Evolutionary conservation across 2,329 filamentous ascomycete genomes (phyloP).

Genomic region (Ophiostoma himal-ulmi): DNA sequence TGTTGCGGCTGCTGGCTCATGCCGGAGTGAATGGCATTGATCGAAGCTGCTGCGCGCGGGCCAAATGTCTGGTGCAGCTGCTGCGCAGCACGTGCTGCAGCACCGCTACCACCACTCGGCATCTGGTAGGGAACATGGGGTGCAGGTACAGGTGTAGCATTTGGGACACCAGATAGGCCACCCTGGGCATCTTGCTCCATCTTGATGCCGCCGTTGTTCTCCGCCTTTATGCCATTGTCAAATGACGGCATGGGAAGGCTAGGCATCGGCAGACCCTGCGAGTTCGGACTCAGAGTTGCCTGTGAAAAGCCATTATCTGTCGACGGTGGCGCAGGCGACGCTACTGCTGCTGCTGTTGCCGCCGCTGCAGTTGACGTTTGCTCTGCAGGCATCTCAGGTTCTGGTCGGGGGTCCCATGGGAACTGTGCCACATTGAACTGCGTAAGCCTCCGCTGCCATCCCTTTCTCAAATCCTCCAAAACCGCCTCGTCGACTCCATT

Average conservation of each 20-base stretch:
- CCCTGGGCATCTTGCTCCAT: constrained; percentile 22
- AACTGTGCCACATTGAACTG: constrained; percentile 79
- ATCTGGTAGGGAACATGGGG: constrained; percentile 32
- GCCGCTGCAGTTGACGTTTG: constrained; percentile 23
- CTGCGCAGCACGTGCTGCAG: constrained; percentile 50
- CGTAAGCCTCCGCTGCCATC: constrained; percentile 89
- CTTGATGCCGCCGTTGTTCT: constrained; percentile 26
- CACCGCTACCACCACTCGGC: constrained; percentile 33
- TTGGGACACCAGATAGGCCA: constrained; percentile 5
- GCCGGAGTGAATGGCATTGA: constrained; percentile 54
- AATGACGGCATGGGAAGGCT: constrained; percentile 29
- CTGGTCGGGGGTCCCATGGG: constrained; percentile 88
- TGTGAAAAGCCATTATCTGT: constrained; percentile 32
- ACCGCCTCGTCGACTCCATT: constrained; percentile 84
- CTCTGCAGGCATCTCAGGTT: constrained; percentile 41
- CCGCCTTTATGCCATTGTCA: constrained; percentile 21
- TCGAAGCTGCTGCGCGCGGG: constrained; percentile 57
- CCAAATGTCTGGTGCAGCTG: constrained; percentile 57
- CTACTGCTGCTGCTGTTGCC: constrained; percentile 25
- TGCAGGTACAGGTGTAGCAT: constrained; percentile 8
- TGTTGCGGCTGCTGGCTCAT: constrained; percentile 28
- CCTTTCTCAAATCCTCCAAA: constrained; percentile 78
- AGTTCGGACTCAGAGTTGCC: constrained; percentile 35
- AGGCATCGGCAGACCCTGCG: constrained; percentile 30
- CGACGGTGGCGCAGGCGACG: constrained; percentile 23